Percentiles rank a stretch among this genome's conserved stretches.
These are phyloP conservation scores for Boletus mariae DNA, from an alignment of 1,284 basidiomycete species.

Conservation along the genomic window DNA sequence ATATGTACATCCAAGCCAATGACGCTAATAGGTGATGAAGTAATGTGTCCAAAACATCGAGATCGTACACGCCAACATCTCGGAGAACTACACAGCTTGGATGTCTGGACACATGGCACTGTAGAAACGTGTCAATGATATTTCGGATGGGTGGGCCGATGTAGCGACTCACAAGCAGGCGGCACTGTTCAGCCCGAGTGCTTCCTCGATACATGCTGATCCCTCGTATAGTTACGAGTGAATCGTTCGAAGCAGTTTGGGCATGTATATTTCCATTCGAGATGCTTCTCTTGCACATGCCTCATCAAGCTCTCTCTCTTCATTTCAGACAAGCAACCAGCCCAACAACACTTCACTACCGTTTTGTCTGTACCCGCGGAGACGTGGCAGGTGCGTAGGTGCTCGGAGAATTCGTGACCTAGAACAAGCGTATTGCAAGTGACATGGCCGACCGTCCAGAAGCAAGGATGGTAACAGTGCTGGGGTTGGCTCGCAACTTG, in stretches of 20 bases:
- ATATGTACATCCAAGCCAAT: constrained; percentile 12
- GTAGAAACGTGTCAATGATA: constrained; percentile 1
- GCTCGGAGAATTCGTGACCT: constrained; percentile 18
- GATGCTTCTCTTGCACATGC: constrained; percentile 28
- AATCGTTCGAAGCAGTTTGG: constrained; percentile 21
- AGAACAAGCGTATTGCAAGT: constrained; percentile 9
- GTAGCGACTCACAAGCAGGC: constrained; percentile 10
- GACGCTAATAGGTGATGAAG: neutral
- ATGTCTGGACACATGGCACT: constrained; percentile 1
- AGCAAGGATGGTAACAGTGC: constrained; percentile 13
- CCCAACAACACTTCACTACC: constrained; percentile 17
- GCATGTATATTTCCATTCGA: constrained; percentile 21
- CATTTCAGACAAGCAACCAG: constrained; percentile 16
- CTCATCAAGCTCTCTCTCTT: constrained; percentile 31
- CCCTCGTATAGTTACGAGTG: constrained; percentile 28
- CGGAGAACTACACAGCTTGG: constrained; percentile 1
- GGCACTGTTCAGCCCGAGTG: constrained; percentile 3
- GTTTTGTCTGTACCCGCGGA: constrained; percentile 17
- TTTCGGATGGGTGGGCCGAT: neutral
- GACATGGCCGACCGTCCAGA: constrained; percentile 5
- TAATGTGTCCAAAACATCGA: constrained; percentile 5
- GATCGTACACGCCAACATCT: neutral
- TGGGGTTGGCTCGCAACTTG: neutral
- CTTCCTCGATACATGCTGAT: constrained; percentile 13
- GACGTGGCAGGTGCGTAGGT: constrained; percentile 24